Percentiles rank a stretch among this genome's conserved stretches.
Evolutionary conservation across 2,329 filamentous ascomycete genomes (phyloP).

Genomic region (Trichophyton schoenleinii): DNA sequence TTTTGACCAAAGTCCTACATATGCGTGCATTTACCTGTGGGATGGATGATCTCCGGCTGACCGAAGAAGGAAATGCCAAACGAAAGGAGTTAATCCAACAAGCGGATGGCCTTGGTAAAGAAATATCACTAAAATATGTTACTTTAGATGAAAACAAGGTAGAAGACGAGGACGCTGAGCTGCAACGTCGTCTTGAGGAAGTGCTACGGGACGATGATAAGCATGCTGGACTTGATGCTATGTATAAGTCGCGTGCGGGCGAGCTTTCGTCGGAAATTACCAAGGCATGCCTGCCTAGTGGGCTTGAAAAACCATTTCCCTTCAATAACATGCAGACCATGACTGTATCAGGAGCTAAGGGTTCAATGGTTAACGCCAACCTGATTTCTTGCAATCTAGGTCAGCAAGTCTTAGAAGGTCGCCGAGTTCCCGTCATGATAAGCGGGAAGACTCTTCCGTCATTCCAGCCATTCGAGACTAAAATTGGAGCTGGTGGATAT

Average conservation of each 20-base stretch:
- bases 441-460: constrained; percentile 93
- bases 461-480: constrained; percentile 83
- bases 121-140: constrained; percentile 79
- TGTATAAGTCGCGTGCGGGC: constrained; percentile 61
- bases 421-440: constrained; percentile 91
- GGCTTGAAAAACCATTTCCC: constrained; percentile 82
- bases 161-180: constrained; percentile 53
- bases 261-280: constrained; percentile 69
- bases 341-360: constrained; percentile 94
- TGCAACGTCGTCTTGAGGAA: constrained; percentile 69
- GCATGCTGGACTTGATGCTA: constrained; percentile 75
- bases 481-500: constrained; percentile 81
- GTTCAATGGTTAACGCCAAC: constrained; percentile 83
- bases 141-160: constrained; percentile 56
- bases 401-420: constrained; percentile 89
- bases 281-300: constrained; percentile 61
- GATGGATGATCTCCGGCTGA: constrained; percentile 88
- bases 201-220: constrained; percentile 85
- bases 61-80: constrained; percentile 59
- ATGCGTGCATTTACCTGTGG: constrained; percentile 95
- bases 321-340: constrained; percentile 98
- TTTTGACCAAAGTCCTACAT: constrained; percentile 78
- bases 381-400: constrained; percentile 96
- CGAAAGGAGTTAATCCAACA: constrained; percentile 56
- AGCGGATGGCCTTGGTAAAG: constrained; percentile 57